Evolutionary conservation across 75 land plant genomes (phyloP).

Genomic region (Selaginella tamariscina): DNA sequence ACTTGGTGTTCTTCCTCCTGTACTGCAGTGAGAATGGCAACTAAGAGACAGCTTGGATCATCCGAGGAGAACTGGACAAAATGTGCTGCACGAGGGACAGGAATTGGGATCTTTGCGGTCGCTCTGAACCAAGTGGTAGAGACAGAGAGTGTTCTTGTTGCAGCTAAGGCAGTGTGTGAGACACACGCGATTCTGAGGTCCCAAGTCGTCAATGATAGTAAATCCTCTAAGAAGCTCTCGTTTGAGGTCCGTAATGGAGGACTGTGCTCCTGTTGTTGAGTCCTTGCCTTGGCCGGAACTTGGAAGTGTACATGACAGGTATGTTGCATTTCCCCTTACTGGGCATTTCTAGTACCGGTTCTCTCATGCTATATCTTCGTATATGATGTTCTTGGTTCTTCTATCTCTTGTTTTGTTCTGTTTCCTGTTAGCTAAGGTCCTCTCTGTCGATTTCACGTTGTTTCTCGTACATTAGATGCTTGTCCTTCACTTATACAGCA

Average conservation of each 20-base stretch:
- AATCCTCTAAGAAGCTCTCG: slow-evolving; percentile 4
- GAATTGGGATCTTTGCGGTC: slow-evolving; percentile 23
- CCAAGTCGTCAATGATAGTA: slow-evolving; percentile 21
- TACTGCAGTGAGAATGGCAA: too few species aligned
- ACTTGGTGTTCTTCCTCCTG: too few species aligned
- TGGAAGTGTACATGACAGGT: not conserved
- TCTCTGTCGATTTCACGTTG: too few species aligned
- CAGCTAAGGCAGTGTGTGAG: slow-evolving; percentile 26
- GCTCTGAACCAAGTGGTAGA: slow-evolving; percentile 19
- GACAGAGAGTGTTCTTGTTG: slow-evolving; percentile 8
- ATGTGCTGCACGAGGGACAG: slow-evolving; percentile 27
- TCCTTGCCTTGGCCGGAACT: slow-evolving; percentile 26
- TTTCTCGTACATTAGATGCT: too few species aligned
- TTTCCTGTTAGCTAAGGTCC: too few species aligned
- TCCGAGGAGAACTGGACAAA: slow-evolving; percentile 36
- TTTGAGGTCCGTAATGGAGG: not conserved
- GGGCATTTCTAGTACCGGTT: too few species aligned
- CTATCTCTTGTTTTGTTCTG: too few species aligned
- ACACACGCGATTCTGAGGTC: slow-evolving; percentile 22
- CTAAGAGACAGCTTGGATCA: slow-evolving; percentile 22
- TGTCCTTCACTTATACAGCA: too few species aligned
- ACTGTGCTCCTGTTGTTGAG: slow-evolving; percentile 13
- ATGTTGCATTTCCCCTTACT: too few species aligned
- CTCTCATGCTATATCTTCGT: too few species aligned
- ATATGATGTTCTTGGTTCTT: too few species aligned